phyloP scores from a whole-genome alignment of 1,284 basidiomycete genomes.

The Wallemia hederae region DNA sequence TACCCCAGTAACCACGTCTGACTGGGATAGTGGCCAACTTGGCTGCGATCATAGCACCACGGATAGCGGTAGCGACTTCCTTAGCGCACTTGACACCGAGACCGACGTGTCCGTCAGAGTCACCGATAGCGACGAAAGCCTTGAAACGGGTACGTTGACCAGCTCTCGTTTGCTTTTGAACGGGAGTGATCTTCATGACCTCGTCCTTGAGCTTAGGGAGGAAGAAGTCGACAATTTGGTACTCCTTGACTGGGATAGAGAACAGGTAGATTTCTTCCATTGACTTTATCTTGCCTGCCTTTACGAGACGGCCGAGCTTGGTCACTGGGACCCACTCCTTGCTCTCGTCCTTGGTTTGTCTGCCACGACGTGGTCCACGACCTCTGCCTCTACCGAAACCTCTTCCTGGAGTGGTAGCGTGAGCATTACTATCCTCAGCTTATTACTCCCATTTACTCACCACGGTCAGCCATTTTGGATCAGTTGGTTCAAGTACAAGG shows the following conservation, averaged over 20 bases:
- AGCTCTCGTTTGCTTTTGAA: slow-evolving; percentile 98
- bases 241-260: slow-evolving; percentile 97
- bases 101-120: slow-evolving; percentile 93
- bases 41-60: slow-evolving; percentile 89
- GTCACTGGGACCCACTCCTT: slow-evolving; percentile 65
- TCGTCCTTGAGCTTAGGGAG: slow-evolving; percentile 95
- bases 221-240: slow-evolving; percentile 92
- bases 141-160: slow-evolving; percentile 99
- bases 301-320: slow-evolving; percentile 94
- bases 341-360: background rate
- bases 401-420: background rate
- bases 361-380: background rate
- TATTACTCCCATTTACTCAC: background rate
- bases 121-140: slow-evolving; percentile 98
- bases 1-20: slow-evolving; percentile 97
- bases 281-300: slow-evolving; percentile 99
- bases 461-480: background rate
- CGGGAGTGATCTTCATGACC: slow-evolving; percentile 99
- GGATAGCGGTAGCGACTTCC: slow-evolving; percentile 97
- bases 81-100: slow-evolving; percentile 99
- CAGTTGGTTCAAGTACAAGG: background rate
- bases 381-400: background rate
- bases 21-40: slow-evolving; percentile 89
- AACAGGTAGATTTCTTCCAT: slow-evolving; percentile 99
- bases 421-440: too few relatives aligned